Evolutionary conservation across 140 eudicot genomes (phyloP).

Genomic region (Cichorium intybus): DNA sequence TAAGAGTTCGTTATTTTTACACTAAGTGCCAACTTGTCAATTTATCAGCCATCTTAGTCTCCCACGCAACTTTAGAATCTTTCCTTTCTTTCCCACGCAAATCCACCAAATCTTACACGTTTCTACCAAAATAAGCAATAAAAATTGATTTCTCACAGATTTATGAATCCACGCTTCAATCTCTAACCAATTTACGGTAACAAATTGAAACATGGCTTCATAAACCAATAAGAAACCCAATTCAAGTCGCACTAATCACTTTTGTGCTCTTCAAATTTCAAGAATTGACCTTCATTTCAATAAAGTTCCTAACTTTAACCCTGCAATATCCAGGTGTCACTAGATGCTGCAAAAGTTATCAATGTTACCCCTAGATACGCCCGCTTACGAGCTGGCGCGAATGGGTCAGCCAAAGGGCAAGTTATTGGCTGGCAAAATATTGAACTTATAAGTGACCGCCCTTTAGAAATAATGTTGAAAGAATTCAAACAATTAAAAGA

Average conservation of each 20-base stretch:
- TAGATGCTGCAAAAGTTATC: slow-evolving; percentile 85
- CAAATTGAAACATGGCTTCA: not conserved
- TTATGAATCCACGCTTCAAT: not conserved
- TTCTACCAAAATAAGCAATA: not conserved
- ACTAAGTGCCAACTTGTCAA: not conserved
- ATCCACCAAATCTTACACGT: not conserved
- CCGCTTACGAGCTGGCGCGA: slow-evolving; percentile 73
- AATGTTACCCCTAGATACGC: slow-evolving; percentile 98
- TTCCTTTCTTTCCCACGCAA: not conserved
- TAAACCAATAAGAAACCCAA: not conserved
- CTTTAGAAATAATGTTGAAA: slow-evolving; percentile 84
- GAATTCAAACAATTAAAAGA: slow-evolving; percentile 82
- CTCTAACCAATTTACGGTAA: not conserved
- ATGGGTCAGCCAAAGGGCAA: slow-evolving; percentile 86
- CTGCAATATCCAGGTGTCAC: slow-evolving; percentile 57
- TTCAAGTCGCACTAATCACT: not conserved
- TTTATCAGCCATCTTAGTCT: not conserved
- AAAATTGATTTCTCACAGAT: not conserved
- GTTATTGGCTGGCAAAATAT: slow-evolving; percentile 93
- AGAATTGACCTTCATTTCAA: not conserved
- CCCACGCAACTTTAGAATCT: not conserved
- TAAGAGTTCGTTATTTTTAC: not conserved
- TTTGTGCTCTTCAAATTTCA: not conserved
- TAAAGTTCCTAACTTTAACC: slow-evolving; percentile 4
- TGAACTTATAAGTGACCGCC: slow-evolving; percentile 96